Percentiles rank a stretch among this genome's conserved stretches.
These are phyloP conservation scores for Dacryopinax primogenitus DNA, from an alignment of 768 basidiomycete species.

Conservation along the genomic window DNA sequence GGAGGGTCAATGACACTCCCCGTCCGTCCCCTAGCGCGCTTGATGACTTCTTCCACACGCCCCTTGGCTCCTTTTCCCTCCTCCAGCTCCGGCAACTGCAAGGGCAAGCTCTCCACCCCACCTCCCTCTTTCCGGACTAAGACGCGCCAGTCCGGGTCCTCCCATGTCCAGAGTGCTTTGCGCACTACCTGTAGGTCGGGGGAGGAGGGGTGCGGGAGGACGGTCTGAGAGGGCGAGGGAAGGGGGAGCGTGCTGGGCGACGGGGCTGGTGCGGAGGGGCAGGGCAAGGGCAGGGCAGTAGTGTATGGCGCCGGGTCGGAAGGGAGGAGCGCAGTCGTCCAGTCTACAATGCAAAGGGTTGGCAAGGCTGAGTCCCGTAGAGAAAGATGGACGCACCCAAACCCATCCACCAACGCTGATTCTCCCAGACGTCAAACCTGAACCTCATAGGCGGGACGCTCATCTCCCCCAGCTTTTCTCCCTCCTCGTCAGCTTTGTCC, in stretches of 20 bases:
- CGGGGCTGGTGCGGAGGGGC: slow-evolving; percentile 49
- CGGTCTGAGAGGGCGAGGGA: slow-evolving; percentile 39
- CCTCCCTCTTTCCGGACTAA: slow-evolving; percentile 38
- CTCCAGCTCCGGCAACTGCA: slow-evolving; percentile 40
- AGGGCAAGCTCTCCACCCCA: slow-evolving; percentile 47
- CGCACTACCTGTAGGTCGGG: slow-evolving; percentile 41
- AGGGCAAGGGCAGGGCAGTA: slow-evolving; percentile 57
- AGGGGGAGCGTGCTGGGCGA: slow-evolving; percentile 52
- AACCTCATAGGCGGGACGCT: slow-evolving; percentile 34
- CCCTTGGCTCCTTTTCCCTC: slow-evolving; percentile 40
- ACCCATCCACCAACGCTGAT: slow-evolving; percentile 96
- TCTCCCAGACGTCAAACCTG: slow-evolving; percentile 82
- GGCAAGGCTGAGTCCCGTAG: neutral
- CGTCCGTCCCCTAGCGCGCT: slow-evolving; percentile 19
- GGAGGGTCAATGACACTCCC: too few species aligned
- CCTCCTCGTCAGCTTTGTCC: slow-evolving; percentile 15
- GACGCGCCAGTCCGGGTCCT: slow-evolving; percentile 83
- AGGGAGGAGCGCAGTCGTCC: slow-evolving; percentile 84
- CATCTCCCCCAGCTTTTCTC: slow-evolving; percentile 13
- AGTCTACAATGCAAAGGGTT: slow-evolving; percentile 37
- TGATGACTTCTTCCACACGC: slow-evolving; percentile 26
- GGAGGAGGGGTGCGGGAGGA: slow-evolving; percentile 23
- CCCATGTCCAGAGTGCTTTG: slow-evolving; percentile 76
- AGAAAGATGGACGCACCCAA: slow-evolving; percentile 26
- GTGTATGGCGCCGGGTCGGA: slow-evolving; percentile 67